Base-by-base conservation (phyloP, 768 basidiomycete species). In the Suillus paluster region DNA sequence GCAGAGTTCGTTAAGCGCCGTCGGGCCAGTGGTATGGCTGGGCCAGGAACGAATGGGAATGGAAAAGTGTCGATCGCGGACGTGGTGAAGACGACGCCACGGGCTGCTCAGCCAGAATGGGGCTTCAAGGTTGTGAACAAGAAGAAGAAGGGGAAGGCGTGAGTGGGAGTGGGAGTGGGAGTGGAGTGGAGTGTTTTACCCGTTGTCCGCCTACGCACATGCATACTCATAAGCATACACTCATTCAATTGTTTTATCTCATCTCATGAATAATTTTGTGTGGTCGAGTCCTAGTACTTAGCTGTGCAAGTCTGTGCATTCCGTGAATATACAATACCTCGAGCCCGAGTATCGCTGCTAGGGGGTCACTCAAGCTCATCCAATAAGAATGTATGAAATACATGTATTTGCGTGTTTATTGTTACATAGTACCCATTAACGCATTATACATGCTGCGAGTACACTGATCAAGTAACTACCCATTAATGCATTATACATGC, bases 71-170 rank as follows among this genome's bases (percentile, higher is more conserved):
- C 91, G 1, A 91, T 94, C 64, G 93, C 92, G 12, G 93, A 94
- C 63, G 95, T 97, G 3, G 94, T 98, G 62, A 97, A 95, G 76
- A 84, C 90, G 11, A 87, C 90, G 64, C 94, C 94, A 2, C 94
- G 93, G 76, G 80, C 84, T 2, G 79, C 86, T 21, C 87, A 87
- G 61, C 81, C 85, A 48, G 91, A 92, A 71, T 96, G 95, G 91
- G 88, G 87, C 8, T 95, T 94, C 81, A 96, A 95, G 78, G 91
- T 96, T 6, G 92, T 95, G 57, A 94, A 95, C 68, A 95, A 96
- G 83, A 97, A 96, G 81, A 97, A 94, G 86, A 94, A 93, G 78
- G 84, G 89, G 17, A 81, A 85, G 68, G 71, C 86, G 50, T 90
- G 72, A 79, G 44, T 36, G 19, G 57, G 58, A 21, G 27, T 42